Base-by-base conservation (phyloP, 2,329 filamentous ascomycete genomes). In the Stachybotrys chlorohalonatus region DNA sequence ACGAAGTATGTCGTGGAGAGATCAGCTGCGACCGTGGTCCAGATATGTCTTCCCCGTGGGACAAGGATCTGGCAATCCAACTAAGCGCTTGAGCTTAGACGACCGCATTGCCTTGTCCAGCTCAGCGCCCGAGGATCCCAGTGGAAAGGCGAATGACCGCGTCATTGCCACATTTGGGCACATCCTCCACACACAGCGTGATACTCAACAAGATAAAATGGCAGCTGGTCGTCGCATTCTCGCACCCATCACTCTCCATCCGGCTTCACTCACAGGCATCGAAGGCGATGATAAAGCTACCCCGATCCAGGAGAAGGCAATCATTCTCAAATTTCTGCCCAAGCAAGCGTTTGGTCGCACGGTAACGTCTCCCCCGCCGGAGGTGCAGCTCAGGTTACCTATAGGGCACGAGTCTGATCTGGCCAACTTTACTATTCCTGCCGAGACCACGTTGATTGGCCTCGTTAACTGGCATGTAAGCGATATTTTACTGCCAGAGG, bases 241-340 rank as follows among this genome's bases (percentile, higher is more conserved):
- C 42, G 66, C 69, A 1, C 75, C 80, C 2, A 54, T 71, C 5
- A 64, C 75, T 0, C 79, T 80, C 0, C 77, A 81, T 50, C 71
- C 81, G 7, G 65, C 72, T 16, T 66, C 70, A 13, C 68, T 83
- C 15, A 65, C 71, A 16, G 59, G 60, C 6, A 56, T 76, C 5
- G 66, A 70, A 45, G 62, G 63, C 47, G 67, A 70, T n/a, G 52
- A 60, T 36, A 53, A 73, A 24, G 57, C 64, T 8, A 32, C 60
- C 3, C 52, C 62, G 24, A 56, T 55, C 8, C 60, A 65, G 31
- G 57, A 64, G 8, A 68, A 64, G 16, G 55, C 70, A 8, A 68
- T 81, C 7, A 61, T 81, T 47, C 66, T 82, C 52, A 73, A 73
- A 53, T 79, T 83, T 59, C 59, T 70, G 17, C 74, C 76, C 0